These are phyloP conservation scores for Cryphonectria nitschkei DNA, from an alignment of 2,329 filamentous ascomycete genomes.

Conservation along the genomic window DNA sequence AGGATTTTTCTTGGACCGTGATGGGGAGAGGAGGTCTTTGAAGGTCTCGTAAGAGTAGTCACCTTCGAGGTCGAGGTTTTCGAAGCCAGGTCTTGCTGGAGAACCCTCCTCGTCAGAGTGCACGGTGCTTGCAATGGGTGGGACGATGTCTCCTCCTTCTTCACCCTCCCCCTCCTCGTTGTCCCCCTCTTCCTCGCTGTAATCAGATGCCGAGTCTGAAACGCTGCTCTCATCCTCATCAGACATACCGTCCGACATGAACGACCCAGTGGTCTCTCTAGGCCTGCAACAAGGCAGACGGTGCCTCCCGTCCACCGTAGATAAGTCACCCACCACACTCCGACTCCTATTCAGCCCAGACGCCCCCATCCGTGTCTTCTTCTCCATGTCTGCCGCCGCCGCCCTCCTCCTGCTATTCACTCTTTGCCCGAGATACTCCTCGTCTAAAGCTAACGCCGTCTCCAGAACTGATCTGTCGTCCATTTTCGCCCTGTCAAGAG, in stretches of 20 bases:
- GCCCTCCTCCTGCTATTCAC: not conserved
- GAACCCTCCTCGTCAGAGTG: not conserved
- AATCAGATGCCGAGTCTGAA: not conserved
- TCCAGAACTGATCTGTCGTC: constrained; percentile 23
- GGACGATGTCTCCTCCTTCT: not conserved
- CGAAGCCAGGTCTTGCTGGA: not conserved
- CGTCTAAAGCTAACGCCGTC: constrained; percentile 20
- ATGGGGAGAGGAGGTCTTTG: not conserved
- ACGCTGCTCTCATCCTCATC: constrained; percentile 2
- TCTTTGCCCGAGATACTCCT: not conserved
- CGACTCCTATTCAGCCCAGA: not conserved
- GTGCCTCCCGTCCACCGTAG: not conserved
- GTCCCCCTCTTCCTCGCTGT: not conserved
- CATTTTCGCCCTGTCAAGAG: constrained; percentile 26
- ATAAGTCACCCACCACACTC: not conserved
- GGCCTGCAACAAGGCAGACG: not conserved
- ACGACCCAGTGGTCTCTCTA: not conserved
- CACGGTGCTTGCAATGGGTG: not conserved
- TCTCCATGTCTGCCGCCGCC: not conserved
- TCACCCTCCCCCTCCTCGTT: not conserved
- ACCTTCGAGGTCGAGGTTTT: not conserved
- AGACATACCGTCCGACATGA: not conserved
- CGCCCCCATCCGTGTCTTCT: not conserved
- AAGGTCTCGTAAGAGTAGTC: constrained; percentile 2
- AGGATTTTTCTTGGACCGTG: not conserved